These are phyloP conservation scores for Diaporthe vexans DNA, from an alignment of 2,329 filamentous ascomycete species.

Conservation along the genomic window DNA sequence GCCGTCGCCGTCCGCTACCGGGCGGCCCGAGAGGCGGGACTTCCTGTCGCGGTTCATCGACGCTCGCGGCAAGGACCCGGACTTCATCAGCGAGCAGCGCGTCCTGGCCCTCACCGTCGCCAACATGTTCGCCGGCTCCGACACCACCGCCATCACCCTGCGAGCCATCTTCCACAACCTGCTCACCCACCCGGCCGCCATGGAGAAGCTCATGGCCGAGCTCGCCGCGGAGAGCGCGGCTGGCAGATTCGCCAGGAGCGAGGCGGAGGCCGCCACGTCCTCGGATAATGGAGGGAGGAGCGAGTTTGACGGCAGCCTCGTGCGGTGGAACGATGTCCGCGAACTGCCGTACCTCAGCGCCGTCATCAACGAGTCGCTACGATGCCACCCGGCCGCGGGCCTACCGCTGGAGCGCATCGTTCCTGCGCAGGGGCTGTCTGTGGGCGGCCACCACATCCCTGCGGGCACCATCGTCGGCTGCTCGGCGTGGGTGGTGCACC, in stretches of 20 bases:
- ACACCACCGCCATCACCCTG: slow-evolving; percentile 19
- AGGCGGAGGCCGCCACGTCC: too few species aligned
- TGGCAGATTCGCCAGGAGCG: not conserved
- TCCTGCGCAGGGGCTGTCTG: not conserved
- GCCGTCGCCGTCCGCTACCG: too few species aligned
- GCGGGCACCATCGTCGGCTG: slow-evolving; percentile 6
- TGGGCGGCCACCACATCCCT: not conserved
- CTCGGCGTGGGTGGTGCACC: slow-evolving; percentile 7
- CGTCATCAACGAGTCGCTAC: slow-evolving; percentile 13
- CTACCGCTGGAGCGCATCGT: slow-evolving; percentile 20
- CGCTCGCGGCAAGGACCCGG: slow-evolving; percentile 2
- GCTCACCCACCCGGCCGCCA: not conserved
- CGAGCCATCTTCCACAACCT: slow-evolving; percentile 28
- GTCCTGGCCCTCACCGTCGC: slow-evolving; percentile 24
- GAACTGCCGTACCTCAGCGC: slow-evolving; percentile 20
- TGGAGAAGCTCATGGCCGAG: not conserved
- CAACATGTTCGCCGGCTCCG: slow-evolving; percentile 30
- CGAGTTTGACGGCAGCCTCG: not conserved
- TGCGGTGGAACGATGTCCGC: slow-evolving; percentile 13
- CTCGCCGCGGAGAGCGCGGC: not conserved
- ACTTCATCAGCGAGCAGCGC: slow-evolving; percentile 23
- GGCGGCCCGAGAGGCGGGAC: not conserved
- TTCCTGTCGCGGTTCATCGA: slow-evolving; percentile 15
- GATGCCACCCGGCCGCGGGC: slow-evolving; percentile 5
- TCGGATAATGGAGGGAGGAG: too few species aligned